These are phyloP conservation scores for Plasmodium yoelii DNA, from an alignment of 169 alveolate species.

Conservation along the genomic window DNA sequence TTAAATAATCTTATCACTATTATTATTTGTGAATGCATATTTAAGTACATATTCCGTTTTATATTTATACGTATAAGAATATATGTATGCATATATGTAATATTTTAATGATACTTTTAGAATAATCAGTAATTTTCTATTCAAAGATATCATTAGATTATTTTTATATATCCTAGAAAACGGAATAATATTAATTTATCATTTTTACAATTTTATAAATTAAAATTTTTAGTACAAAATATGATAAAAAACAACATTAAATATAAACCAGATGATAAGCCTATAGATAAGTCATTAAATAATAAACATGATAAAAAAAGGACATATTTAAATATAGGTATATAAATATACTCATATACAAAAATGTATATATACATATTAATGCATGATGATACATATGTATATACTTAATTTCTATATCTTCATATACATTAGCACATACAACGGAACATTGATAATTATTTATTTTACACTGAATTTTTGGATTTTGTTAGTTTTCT, in stretches of 20 bases:
- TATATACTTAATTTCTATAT: too few relatives aligned
- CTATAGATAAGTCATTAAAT: conserved; percentile 39
- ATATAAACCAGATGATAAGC: conserved; percentile 32
- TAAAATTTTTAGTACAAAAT: conserved; percentile 28
- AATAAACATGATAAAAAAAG: conserved; percentile 51
- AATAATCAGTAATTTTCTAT: conserved; percentile 13
- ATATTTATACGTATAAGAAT: conserved; percentile 5
- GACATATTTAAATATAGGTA: conserved; percentile 57
- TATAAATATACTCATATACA: background rate
- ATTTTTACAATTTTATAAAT: conserved; percentile 19
- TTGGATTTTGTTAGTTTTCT: too few relatives aligned
- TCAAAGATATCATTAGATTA: conserved; percentile 2
- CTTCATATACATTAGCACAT: background rate
- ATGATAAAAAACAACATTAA: conserved; percentile 54
- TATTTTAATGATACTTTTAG: conserved; percentile 2
- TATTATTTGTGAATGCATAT: too few relatives aligned
- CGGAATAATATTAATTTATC: background rate
- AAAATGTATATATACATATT: background rate
- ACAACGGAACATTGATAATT: background rate
- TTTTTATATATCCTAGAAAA: background rate
- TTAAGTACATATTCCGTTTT: background rate
- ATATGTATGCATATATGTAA: background rate
- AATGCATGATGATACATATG: conserved; percentile 1
- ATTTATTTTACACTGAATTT: too few relatives aligned
- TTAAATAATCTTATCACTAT: too few relatives aligned